Conservation (phyloP, 2,329 filamentous ascomycete species). For the Colletotrichum eremochloae region DNA sequence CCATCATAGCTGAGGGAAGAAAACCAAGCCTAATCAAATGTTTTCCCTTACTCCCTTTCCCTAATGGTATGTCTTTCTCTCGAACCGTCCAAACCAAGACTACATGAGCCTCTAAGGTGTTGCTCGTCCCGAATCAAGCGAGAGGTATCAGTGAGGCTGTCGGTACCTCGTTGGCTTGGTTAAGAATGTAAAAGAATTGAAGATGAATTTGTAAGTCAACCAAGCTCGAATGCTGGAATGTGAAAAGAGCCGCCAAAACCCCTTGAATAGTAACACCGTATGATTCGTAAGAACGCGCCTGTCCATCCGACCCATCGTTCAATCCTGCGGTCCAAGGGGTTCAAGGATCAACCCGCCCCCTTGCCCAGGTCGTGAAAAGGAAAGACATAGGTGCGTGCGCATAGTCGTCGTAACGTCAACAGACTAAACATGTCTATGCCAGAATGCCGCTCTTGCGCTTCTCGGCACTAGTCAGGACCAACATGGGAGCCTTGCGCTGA, state of each 20-base stretch:
- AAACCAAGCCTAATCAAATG: constrained; percentile 22
- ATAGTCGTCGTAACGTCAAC: constrained; percentile 42
- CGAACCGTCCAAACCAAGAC: constrained; percentile 30
- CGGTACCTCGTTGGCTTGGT: constrained; percentile 28
- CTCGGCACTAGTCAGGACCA: constrained; percentile 89
- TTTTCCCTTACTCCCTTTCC: constrained; percentile 18
- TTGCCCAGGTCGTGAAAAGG: constrained; percentile 42
- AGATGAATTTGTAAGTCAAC: constrained; percentile 41
- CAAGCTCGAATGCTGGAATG: constrained; percentile 40
- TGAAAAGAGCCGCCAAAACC: constrained; percentile 36
- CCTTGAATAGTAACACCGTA: constrained; percentile 38
- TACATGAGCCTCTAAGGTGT: constrained; percentile 24
- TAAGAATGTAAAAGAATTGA: constrained; percentile 41
- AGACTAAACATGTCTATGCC: constrained; percentile 35
- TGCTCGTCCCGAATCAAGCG: constrained; percentile 37
- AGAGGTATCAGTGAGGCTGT: constrained; percentile 28
- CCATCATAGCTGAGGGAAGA: constrained; percentile 24
- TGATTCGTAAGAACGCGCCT: constrained; percentile 40
- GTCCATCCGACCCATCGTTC: constrained; percentile 40
- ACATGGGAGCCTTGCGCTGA: constrained; percentile 86
- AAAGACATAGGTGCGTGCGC: constrained; percentile 42
- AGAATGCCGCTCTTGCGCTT: constrained; percentile 81
- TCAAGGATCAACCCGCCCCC: constrained; percentile 41
- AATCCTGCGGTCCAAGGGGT: constrained; percentile 34
- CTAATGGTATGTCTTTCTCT: constrained; percentile 37